These are phyloP conservation scores for Datura wrightii DNA, from an alignment of 257 asterid genomes.

Conservation along the genomic window DNA sequence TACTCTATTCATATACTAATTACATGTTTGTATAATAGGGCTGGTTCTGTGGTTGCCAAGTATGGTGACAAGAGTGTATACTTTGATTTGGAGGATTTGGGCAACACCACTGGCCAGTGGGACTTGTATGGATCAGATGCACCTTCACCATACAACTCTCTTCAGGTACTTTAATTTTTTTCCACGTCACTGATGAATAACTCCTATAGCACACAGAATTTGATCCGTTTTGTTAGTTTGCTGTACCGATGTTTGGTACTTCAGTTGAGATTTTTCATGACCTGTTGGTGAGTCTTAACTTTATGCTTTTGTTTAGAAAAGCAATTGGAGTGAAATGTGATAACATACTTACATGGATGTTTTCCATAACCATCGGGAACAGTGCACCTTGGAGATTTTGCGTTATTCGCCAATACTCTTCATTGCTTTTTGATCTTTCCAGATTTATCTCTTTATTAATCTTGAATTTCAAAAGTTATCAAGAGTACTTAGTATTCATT, in stretches of 20 bases:
- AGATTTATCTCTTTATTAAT: too few species aligned
- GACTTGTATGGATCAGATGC: constrained; percentile 96
- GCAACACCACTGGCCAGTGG: constrained; percentile 96
- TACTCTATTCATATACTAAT: not conserved
- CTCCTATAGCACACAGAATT: not conserved
- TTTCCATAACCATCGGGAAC: not conserved
- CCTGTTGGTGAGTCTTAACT: not conserved
- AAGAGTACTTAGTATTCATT: not conserved
- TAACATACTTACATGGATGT: not conserved
- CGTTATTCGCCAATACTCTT: not conserved
- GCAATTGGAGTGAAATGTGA: not conserved
- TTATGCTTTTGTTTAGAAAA: not conserved
- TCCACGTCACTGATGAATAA: not conserved
- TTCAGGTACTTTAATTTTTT: constrained; percentile 61
- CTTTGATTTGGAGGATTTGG: constrained; percentile 93
- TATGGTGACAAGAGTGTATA: constrained; percentile 93
- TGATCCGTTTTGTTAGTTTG: not conserved
- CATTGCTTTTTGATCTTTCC: not conserved
- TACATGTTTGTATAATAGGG: constrained; percentile 49
- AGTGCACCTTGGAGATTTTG: not conserved
- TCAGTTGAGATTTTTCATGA: not conserved
- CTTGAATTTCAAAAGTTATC: not conserved
- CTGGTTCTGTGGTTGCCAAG: constrained; percentile 81
- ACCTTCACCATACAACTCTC: constrained; percentile 83
- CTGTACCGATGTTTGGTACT: not conserved